Evolutionary conservation across 176 grass and related monocot species (phyloP), one percentile per base, ranked within the genome.

Genomic region (Lolium multiflorum): DNA sequence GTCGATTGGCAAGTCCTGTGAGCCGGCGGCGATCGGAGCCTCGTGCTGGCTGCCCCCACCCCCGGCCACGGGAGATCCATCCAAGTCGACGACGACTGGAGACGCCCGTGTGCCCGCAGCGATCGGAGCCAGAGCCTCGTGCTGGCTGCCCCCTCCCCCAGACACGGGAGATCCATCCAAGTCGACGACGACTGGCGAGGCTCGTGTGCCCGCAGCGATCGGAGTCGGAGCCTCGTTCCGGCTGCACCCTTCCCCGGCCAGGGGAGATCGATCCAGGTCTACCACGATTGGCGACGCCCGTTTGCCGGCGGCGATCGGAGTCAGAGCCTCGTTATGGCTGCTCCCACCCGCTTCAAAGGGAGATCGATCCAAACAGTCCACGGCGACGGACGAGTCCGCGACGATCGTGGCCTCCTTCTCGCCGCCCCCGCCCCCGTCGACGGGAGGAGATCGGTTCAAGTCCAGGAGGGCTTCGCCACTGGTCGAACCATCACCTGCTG

Each of bases 1-100:
- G 68, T 88, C 86, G 37, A 88, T 83, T 13, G 86, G 86, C 63
- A 51, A 24, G 52, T 38, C 20, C 64, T 4, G 24, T 61, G 76
- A 58, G 31, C 80, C 80, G 5, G 16, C 7, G 5, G 41, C 16
- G 55, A 9, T 49, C 22, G 24, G 39, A 14, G 69, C 5, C 55
- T 4, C 41, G 59, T 20, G 14, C 21, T 61, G 37, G 69, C 39
- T 31, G 70, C 55, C 46, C 15, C 22, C 51, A 50, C 2, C 37
- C 1, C 0, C 46, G 9, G 10, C 25, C 11, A 24, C n/a, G 1
- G 56, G 79, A 71, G 4, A 16, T 31, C 20, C 2, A 11, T 87
- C 77, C 77, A 60, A 26, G 67, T 74, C 60, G 5, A 51, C 8
- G 49, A 64, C 85, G 55, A 17, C 54, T 18, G 47, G 47, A 0